Percentiles rank a stretch among this genome's conserved stretches.
These are phyloP conservation scores for Ustilago shanxiensis DNA, from an alignment of 1,284 basidiomycete species.

Conservation along the genomic window DNA sequence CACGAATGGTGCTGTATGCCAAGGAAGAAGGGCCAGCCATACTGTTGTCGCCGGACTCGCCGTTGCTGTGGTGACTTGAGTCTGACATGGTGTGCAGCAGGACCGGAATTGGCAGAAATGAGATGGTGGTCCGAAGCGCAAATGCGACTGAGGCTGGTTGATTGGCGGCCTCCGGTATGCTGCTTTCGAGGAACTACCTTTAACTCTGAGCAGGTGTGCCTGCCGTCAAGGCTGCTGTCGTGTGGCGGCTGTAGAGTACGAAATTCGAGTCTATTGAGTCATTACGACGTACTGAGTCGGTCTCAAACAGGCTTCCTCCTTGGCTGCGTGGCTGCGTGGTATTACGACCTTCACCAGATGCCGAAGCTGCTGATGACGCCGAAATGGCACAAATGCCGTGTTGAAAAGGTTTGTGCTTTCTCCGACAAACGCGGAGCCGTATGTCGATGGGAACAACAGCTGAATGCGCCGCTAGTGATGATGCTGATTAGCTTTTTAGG, in stretches of 20 bases:
- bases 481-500: too few species aligned
- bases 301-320: not conserved
- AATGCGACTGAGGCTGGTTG: not conserved
- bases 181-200: not conserved
- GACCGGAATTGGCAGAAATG: not conserved
- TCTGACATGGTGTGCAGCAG: conserved; percentile 14
- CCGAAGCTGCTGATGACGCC: not conserved
- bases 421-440: too few species aligned
- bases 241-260: not conserved
- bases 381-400: too few species aligned
- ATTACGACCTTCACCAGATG: too few species aligned
- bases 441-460: not conserved
- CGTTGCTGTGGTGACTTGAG: not conserved
- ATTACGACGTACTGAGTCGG: not conserved
- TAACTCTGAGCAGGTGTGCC: too few species aligned
- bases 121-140: not conserved
- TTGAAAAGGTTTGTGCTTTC: too few species aligned
- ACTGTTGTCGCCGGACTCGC: not conserved
- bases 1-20: conserved; percentile 9
- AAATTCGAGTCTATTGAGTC: not conserved
- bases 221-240: not conserved
- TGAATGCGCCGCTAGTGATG: not conserved
- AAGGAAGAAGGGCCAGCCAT: conserved; percentile 10
- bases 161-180: not conserved
- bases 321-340: not conserved